Evolutionary conservation across 176 grass and related monocot species (phyloP).

Genomic region (Saccharum officinarum): DNA sequence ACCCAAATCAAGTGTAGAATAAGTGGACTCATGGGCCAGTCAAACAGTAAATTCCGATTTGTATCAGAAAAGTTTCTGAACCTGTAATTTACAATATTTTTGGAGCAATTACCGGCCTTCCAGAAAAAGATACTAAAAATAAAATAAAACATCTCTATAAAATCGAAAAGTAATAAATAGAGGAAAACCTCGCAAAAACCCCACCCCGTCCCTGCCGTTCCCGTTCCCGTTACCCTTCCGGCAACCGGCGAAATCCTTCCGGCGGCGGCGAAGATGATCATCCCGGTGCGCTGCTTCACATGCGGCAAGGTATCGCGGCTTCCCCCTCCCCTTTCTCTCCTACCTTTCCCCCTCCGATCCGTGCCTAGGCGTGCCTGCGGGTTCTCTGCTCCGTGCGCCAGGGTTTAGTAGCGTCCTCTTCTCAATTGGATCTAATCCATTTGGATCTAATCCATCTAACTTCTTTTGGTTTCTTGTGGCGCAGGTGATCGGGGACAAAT

Average conservation of each 20-base stretch:
- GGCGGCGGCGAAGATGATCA: slow-evolving; percentile 61
- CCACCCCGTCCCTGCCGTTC: neutral
- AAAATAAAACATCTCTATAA: neutral
- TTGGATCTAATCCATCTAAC: neutral
- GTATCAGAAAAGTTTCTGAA: neutral
- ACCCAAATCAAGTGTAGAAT: no score
- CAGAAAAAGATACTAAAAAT: neutral
- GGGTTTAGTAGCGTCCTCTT: neutral
- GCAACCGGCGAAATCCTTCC: neutral
- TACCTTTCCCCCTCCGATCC: neutral
- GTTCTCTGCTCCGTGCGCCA: neutral
- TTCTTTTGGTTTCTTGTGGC: neutral
- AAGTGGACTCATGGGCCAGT: neutral
- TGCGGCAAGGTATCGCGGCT: slow-evolving; percentile 55
- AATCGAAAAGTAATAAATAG: neutral
- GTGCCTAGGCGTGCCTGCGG: neutral
- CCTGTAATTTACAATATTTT: neutral
- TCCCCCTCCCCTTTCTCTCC: neutral
- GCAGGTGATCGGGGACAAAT: slow-evolving; percentile 81
- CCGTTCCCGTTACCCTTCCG: neutral
- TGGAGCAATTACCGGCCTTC: neutral
- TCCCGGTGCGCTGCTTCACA: slow-evolving; percentile 77
- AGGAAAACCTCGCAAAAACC: neutral
- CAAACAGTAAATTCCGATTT: neutral
- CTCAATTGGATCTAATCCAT: neutral